Evolutionary conservation across 148 eudicot genomes (phyloP), one percentile per base, ranked within the genome.

Genomic region (Amaranthus cruentus): DNA sequence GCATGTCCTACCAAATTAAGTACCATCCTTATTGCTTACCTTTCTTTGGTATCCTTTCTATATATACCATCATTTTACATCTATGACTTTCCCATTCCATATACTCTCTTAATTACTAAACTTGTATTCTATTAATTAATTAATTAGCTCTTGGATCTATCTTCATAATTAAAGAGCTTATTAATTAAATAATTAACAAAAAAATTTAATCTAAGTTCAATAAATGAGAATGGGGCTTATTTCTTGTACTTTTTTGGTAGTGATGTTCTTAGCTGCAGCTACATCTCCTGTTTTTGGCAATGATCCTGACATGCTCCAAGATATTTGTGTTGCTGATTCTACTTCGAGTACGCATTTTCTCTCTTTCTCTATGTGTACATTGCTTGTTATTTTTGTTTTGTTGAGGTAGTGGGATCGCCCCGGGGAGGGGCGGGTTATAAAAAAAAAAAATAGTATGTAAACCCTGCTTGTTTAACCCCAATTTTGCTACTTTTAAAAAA

Each of bases 291-390:
- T 57, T 9, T 49, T 75, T 6, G 78, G 57, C 48, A 76, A 61
- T 52, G 74, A 76, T 53, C 79, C 79, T 46, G 79, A 76, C 61
- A 28, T 60, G 53, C 79, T 76, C 21, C 73, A 76, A 62, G 79
- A 76, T 69, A 21, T 76, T 52, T 76, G 79, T 18, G 79, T 76
- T 53, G 79, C 79, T 61, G 79, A 76, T 69, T 38, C 68, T 47
- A 14, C 79, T 4, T 51, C 69, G 43, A 68, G 73, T 76, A 50
- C 38, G 4, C 6, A 2, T 15, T 38, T 28, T 12, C 9, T 62
- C 18, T 56, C 0, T 55, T 9, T 28, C 14, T 59, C 76, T 47
- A 44, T 11, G 46, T 9, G 6, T 55, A 28, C 52, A 47, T 53
- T 47, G 10, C 4, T 4, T n/a, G 11, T 56, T 13, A 56, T 11